phyloP scores from a whole-genome alignment of 352 stramenopile genomes.

The Pythium sp. region DNA sequence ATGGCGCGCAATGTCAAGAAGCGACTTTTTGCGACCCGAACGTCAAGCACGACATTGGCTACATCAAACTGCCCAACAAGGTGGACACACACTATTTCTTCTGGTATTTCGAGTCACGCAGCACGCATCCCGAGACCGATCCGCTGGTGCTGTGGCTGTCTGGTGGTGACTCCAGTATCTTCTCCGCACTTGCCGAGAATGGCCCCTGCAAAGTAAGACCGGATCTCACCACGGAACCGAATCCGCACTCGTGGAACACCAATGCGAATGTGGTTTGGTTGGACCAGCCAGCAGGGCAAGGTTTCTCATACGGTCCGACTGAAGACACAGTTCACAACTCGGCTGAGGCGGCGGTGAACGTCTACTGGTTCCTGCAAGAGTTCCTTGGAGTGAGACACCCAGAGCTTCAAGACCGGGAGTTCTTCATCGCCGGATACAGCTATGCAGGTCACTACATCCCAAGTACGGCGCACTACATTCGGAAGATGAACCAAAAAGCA shows the following conservation, averaged over 20 bases:
- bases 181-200: conserved; percentile 63
- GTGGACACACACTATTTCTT: conserved; percentile 13
- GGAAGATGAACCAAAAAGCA: conserved; percentile 36
- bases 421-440: conserved; percentile 73
- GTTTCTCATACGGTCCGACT: conserved; percentile 43
- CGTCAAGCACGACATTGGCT: neutral
- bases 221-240: conserved; percentile 43
- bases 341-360: conserved; percentile 58
- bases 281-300: conserved; percentile 58
- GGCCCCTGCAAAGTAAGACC: conserved; percentile 54
- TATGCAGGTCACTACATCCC: conserved; percentile 71
- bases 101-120: neutral
- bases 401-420: conserved; percentile 44
- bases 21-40: no score
- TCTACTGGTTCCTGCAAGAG: conserved; percentile 65
- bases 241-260: conserved; percentile 63
- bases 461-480: conserved; percentile 47
- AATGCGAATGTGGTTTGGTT: conserved; percentile 68
- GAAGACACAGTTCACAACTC: conserved; percentile 41
- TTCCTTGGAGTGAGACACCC: conserved; percentile 59
- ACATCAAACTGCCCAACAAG: neutral
- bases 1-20: no score
- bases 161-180: conserved; percentile 40
- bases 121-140: neutral
- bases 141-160: neutral